These are phyloP conservation scores for Fusarium irregulare DNA, from an alignment of 2,329 filamentous ascomycete species.

Conservation along the genomic window DNA sequence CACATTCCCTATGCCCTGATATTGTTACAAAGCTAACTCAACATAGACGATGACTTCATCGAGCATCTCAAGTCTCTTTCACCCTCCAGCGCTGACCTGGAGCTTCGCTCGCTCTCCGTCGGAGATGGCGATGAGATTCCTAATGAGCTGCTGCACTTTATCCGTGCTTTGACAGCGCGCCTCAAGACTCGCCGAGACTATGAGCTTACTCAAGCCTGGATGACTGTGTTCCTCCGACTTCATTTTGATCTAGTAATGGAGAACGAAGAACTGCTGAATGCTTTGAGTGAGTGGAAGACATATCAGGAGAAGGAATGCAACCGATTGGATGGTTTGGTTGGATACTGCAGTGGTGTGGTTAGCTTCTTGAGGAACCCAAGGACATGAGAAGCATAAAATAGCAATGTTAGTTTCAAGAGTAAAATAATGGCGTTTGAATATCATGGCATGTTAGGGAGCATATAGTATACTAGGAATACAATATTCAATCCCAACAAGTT, in stretches of 20 bases:
- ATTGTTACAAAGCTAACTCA: conserved; percentile 37
- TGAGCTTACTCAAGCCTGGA: conserved; percentile 96
- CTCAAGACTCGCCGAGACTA: conserved; percentile 81
- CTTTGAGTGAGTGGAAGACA: conserved; percentile 75
- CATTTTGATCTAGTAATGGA: conserved; percentile 72
- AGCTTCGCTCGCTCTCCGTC: conserved; percentile 80
- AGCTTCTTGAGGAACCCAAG: conserved; percentile 77
- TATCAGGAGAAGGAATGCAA: conserved; percentile 78
- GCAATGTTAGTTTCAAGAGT: background rate
- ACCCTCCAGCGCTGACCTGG: conserved; percentile 88
- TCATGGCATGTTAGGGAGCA: conserved; percentile 22
- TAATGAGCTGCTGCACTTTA: conserved; percentile 82
- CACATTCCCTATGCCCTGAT: background rate
- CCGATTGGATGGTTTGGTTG: conserved; percentile 80
- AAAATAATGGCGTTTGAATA: conserved; percentile 23
- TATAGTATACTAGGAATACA: conserved; percentile 23
- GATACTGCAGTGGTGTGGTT: conserved; percentile 88
- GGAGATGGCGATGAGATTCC: conserved; percentile 60
- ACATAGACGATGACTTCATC: conserved; percentile 72
- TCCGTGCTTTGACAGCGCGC: conserved; percentile 79
- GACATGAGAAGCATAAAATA: conserved; percentile 52
- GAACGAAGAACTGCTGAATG: conserved; percentile 64
- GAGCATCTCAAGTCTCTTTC: conserved; percentile 82
- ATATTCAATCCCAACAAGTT: conserved; percentile 8
- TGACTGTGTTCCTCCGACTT: conserved; percentile 89